These are phyloP conservation scores for Colletotrichum cereale DNA, from an alignment of 2,329 filamentous ascomycete species.

Conservation along the genomic window DNA sequence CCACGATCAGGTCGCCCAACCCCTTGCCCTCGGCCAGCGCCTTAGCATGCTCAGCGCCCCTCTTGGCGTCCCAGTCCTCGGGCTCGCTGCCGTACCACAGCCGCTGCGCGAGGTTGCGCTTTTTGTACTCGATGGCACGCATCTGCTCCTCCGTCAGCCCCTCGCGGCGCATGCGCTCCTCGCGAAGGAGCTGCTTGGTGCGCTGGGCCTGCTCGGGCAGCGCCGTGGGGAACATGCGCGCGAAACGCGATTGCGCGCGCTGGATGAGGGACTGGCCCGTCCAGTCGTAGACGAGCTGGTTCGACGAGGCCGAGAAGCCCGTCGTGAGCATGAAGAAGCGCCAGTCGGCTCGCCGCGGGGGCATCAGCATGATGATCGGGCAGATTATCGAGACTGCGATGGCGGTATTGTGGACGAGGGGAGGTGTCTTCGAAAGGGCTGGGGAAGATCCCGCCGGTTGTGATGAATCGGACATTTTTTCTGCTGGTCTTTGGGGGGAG, in stretches of 20 bases:
- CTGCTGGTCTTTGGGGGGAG: not conserved
- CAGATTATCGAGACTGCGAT: constrained; percentile 61
- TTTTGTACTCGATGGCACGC: constrained; percentile 44
- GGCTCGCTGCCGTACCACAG: constrained; percentile 71
- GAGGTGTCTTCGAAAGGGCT: constrained; percentile 44
- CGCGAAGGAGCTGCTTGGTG: constrained; percentile 58
- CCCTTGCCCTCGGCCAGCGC: constrained; percentile 68
- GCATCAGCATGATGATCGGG: constrained; percentile 62
- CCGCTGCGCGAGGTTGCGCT: constrained; percentile 54
- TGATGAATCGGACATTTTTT: constrained; percentile 33
- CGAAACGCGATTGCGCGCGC: constrained; percentile 59
- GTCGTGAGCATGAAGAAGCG: constrained; percentile 64
- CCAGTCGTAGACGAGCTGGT: constrained; percentile 69
- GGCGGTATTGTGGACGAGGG: constrained; percentile 60
- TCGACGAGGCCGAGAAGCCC: constrained; percentile 65
- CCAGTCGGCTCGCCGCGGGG: constrained; percentile 64
- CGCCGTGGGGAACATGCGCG: constrained; percentile 61
- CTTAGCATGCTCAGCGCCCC: constrained; percentile 63
- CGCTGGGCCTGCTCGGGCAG: constrained; percentile 68
- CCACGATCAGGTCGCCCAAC: constrained; percentile 67
- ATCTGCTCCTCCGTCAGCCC: constrained; percentile 43
- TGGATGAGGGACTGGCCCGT: constrained; percentile 65
- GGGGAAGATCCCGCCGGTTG: constrained; percentile 5
- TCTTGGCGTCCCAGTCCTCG: constrained; percentile 67
- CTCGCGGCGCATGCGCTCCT: constrained; percentile 48